Base-by-base conservation (phyloP, 208 protist genomes). In the Borovskyia barvae region DNA sequence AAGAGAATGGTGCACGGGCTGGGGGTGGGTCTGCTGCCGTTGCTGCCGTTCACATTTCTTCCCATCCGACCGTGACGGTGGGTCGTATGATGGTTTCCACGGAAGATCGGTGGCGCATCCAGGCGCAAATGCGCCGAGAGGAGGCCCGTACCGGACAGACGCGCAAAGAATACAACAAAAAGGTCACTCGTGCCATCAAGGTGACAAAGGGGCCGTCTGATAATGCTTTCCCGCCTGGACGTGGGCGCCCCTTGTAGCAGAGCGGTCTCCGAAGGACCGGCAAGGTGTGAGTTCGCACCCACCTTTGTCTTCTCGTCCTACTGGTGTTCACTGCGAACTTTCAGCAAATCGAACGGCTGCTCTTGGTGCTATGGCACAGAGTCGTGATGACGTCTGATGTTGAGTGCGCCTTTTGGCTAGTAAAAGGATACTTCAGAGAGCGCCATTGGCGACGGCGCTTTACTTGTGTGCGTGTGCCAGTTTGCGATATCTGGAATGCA, bases 161-260 rank as follows among this genome's bases (percentile, higher is more conserved):
- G 5, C 72, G 85, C 30, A 90, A 86, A 60, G 85, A 95, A 60
- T 92, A 92, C 82, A 92, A 92, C 72, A 92, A 91, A 57, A 89
- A 90, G 64, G 85, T 92, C n/a, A 90, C 88, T 6, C 84, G 88
- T 33, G 78, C 83, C 20, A 80, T 87, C 40, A 89, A 83, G 32
- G 56, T 76, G 4, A 90, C 85, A 14, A 92, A 88, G 48, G 88
- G 88, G 4, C 88, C 88, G 2, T 71, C 58, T 5, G 62, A 46
- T 6, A 72, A 80, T 30, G 88, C 70, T 43, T 95, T 95, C 48
- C 85, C 88, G 0, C 75, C 85, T 11, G 88, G 88, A 15, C 77
- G 88, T 40, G 88, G 88, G 8, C 79, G 83, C 20, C 85, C 85
- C 0, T 35, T 92, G 42, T 92, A 76, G 77, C 17, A 5, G 7